Percentiles rank a stretch among this genome's conserved stretches.
phyloP scores from a whole-genome alignment of 2,329 filamentous ascomycete species.

The Escovopsis sp. region DNA sequence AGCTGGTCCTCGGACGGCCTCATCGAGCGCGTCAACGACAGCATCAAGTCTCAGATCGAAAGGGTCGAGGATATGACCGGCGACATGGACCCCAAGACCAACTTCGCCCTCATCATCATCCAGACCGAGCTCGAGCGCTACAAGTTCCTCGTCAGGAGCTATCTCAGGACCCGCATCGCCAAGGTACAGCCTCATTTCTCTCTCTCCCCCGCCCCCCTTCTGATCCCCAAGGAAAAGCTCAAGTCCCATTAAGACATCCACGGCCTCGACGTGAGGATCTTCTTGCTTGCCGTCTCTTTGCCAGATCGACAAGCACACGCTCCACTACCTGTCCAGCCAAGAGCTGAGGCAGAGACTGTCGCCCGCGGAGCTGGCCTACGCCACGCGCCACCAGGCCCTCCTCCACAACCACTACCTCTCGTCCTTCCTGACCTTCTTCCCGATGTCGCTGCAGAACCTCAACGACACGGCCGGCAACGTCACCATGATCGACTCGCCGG shows the following conservation, averaged over 20 bases:
- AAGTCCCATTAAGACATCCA: too few relatives aligned
- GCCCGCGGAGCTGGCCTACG: slow-evolving; percentile 62
- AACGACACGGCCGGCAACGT: slow-evolving; percentile 84
- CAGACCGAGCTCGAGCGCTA: slow-evolving; percentile 93
- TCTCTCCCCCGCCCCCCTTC: not conserved
- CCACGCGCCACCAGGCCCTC: slow-evolving; percentile 70
- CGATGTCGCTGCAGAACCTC: slow-evolving; percentile 60
- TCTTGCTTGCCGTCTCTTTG: not conserved
- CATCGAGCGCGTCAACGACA: slow-evolving; percentile 67
- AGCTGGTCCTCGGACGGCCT: slow-evolving; percentile 56
- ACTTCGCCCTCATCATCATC: slow-evolving; percentile 85
- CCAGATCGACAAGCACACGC: slow-evolving; percentile 61
- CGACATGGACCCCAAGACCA: slow-evolving; percentile 77
- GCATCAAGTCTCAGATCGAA: slow-evolving; percentile 55
- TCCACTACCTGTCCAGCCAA: slow-evolving; percentile 53
- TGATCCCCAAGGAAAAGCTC: not conserved
- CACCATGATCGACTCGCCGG: slow-evolving; percentile 83
- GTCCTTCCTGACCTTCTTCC: slow-evolving; percentile 75
- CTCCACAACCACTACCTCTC: slow-evolving; percentile 72
- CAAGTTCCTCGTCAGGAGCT: slow-evolving; percentile 77
- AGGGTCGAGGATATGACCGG: slow-evolving; percentile 64
- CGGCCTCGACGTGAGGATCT: too few relatives aligned
- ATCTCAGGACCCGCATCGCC: slow-evolving; percentile 69
- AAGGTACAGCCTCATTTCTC: slow-evolving; percentile 42
- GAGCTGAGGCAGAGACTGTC: slow-evolving; percentile 51